Base-by-base conservation (phyloP, 805 yeast genomes). In the Starmera dryadoides region DNA sequence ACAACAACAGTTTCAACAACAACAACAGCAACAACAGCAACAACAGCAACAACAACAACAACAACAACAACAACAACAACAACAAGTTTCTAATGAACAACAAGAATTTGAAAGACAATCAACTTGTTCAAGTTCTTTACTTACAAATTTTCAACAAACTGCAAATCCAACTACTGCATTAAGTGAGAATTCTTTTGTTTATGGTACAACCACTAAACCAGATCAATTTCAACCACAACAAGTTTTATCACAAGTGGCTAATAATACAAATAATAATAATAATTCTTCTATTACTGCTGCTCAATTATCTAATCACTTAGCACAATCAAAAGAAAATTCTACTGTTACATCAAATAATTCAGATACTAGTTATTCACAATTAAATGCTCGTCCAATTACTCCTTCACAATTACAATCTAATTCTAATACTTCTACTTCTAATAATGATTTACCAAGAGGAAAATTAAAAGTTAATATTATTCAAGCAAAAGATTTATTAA, bases 401-500 rank as follows among this genome's bases (percentile, higher is more conserved):
- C n/a, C 10, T 16, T 16, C 32, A 16, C 9, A 12, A 9, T 25
- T 25, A 25, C 28, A 25, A 12, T 12, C 28, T 9, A 12, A 14
- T 30, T 16, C 32, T 17, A 16, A 30, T 30, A 16, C 11, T 6
- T n/a, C 17, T 16, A 30, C 46, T 26, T 21, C 49, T 33, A 15
- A 69, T 40, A 62, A 69, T 35, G 56, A 60, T 37, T 56, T 74
- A 6, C 89, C 93, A 32, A 75, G 84, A 55, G 98, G 98, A 34
- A 85, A 84, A 58, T 71, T 91, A 38, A 77, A 79, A 52, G 88
- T 93, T 35, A 78, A 77, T 26, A 86, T 91, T 44, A 66, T 84
- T 21, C 91, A 86, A 60, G 97, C 96, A 2, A 73, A 70, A 42
- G 81, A 79, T 49, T 69, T 91, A 45, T 63, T 71, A 33, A 75